phyloP scores from a whole-genome alignment of 208 protist genomes.

The Plasmodiophora brassicae region DNA sequence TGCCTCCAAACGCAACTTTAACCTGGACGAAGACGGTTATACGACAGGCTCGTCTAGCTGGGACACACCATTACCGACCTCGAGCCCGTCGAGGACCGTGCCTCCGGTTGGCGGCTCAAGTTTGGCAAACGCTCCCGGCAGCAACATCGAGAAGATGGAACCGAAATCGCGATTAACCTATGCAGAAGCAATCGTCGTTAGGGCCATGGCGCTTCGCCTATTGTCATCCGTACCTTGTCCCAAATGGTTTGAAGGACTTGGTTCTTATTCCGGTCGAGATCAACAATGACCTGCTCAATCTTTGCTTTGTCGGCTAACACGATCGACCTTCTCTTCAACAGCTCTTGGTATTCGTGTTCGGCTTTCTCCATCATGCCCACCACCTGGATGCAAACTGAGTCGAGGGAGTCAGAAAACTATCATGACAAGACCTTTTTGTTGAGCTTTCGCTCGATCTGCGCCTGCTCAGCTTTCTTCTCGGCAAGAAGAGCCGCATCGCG shows the following conservation, averaged over 20 bases:
- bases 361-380: conserved; percentile 85
- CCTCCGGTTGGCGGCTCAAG: conserved; percentile 63
- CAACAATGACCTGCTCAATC: conserved; percentile 74
- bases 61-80: conserved; percentile 13
- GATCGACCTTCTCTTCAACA: conserved; percentile 83
- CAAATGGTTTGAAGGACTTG: conserved; percentile 88
- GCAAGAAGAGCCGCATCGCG: background rate
- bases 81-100: conserved; percentile 24
- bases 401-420: background rate
- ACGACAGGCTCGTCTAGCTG: background rate
- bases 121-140: conserved; percentile 82
- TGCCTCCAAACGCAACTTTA: conserved; percentile 88
- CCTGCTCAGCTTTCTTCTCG: conserved; percentile 50
- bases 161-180: conserved; percentile 84
- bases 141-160: conserved; percentile 90
- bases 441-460: conserved; percentile 49
- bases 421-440: conserved; percentile 54
- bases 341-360: conserved; percentile 89
- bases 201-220: background rate
- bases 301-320: conserved; percentile 86
- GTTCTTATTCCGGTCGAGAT: conserved; percentile 96
- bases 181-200: background rate
- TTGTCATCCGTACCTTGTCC: conserved; percentile 68
- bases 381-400: conserved; percentile 59
- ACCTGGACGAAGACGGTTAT: conserved; percentile 45